These are phyloP conservation scores for Forsythia viridissima DNA, from an alignment of 257 asterid genomes.

Conservation along the genomic window DNA sequence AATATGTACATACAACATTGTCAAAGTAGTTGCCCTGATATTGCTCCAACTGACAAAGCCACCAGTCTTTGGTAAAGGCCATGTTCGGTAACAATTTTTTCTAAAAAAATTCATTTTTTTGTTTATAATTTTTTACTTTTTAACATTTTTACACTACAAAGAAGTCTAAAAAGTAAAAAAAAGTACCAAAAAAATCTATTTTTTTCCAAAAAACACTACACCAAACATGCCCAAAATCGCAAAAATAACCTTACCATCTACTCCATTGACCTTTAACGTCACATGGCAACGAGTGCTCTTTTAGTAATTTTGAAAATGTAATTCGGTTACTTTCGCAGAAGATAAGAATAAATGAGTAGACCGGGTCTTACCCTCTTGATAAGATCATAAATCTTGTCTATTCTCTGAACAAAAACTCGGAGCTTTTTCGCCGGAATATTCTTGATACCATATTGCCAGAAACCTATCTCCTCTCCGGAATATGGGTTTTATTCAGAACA, in stretches of 20 bases:
- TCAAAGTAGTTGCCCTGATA: neutral
- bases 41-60: constrained; percentile 23
- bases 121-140: too few species aligned
- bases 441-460: constrained; percentile 38
- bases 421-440: neutral
- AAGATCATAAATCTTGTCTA: constrained; percentile 26
- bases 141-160: too few species aligned
- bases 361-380: constrained; percentile 36
- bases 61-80: neutral
- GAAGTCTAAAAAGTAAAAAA: too few species aligned
- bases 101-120: too few species aligned
- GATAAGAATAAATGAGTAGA: constrained; percentile 18
- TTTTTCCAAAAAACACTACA: too few species aligned
- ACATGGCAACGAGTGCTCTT: neutral
- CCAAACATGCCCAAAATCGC: too few species aligned
- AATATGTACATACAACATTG: too few species aligned
- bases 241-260: neutral
- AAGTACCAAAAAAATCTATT: too few species aligned
- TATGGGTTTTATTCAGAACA: constrained; percentile 21
- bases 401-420: constrained; percentile 13
- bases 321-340: constrained; percentile 24
- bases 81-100: too few species aligned
- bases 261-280: neutral
- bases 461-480: constrained; percentile 19
- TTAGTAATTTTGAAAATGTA: constrained; percentile 18